A percentile compares a stretch with the other conserved stretches of the same genome.
Evolutionary conservation across 2,329 filamentous ascomycete species (phyloP).

Genomic region (Fusarium solani-melongenae): DNA sequence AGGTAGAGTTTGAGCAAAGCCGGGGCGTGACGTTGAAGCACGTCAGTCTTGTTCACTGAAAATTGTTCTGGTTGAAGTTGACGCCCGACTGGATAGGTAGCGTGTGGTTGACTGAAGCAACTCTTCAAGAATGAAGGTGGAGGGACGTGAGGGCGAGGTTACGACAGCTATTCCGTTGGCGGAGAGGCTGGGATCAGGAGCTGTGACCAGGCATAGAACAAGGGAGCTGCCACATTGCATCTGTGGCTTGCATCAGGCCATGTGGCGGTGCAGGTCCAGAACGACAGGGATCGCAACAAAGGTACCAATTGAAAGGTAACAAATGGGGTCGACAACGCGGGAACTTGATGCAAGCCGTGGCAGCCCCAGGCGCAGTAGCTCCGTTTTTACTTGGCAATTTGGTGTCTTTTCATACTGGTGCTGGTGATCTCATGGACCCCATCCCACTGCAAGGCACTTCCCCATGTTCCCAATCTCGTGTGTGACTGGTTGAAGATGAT

Average conservation of each 20-base stretch:
- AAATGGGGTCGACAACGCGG: conserved; percentile 23
- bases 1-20: background rate
- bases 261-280: conserved; percentile 28
- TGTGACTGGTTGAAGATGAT: conserved; percentile 27
- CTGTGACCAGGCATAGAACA: conserved; percentile 14
- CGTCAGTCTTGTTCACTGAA: background rate
- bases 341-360: conserved; percentile 21
- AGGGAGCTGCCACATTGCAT: conserved; percentile 13
- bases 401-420: conserved; percentile 8
- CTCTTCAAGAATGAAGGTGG: background rate
- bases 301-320: conserved; percentile 10
- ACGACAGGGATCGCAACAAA: conserved; percentile 16
- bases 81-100: background rate
- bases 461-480: conserved; percentile 29
- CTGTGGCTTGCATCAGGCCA: conserved; percentile 23
- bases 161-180: conserved; percentile 10
- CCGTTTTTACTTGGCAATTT: conserved; percentile 15
- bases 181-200: conserved; percentile 23
- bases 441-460: conserved; percentile 19
- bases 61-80: background rate
- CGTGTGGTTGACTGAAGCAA: background rate
- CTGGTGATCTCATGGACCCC: conserved; percentile 31
- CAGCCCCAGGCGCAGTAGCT: conserved; percentile 13
- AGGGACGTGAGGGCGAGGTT: background rate
- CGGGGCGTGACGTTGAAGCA: background rate